phyloP scores from a whole-genome alignment of 495 filamentous ascomycete genomes.

The Xylaria palmicola region DNA sequence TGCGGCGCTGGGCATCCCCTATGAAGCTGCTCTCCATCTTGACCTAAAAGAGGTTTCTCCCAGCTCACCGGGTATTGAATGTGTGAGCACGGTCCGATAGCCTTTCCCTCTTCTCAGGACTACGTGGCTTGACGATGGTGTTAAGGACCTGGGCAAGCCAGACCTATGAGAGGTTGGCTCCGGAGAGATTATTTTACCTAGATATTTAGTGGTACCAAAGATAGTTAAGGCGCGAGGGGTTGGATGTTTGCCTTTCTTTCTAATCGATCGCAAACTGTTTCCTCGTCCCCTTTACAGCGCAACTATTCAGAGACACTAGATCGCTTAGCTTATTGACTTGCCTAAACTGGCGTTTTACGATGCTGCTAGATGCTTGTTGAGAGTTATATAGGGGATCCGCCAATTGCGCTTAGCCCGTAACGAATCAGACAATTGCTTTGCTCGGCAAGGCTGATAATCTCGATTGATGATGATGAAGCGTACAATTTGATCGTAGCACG shows the following conservation, averaged over 20 bases:
- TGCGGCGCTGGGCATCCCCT: conserved; percentile 11
- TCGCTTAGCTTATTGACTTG: not conserved
- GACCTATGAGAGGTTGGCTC: not conserved
- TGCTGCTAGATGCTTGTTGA: too few relatives aligned
- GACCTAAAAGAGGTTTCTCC: not conserved
- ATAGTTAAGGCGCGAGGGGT: not conserved
- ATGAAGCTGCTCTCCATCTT: conserved; percentile 10
- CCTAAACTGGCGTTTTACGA: too few relatives aligned
- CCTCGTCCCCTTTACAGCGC: not conserved
- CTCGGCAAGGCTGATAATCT: too few relatives aligned
- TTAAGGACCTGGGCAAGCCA: not conserved
- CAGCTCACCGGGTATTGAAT: not conserved
- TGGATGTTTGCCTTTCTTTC: not conserved
- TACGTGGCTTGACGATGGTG: not conserved
- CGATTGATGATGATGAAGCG: too few relatives aligned
- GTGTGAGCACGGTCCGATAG: not conserved
- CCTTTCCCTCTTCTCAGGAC: too few relatives aligned
- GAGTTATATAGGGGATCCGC: too few relatives aligned
- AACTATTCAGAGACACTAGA: not conserved
- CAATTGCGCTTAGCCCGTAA: too few relatives aligned
- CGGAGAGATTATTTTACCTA: not conserved
- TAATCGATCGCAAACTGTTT: conserved; percentile 17
- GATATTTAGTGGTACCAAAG: not conserved
- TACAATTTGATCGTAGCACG: too few relatives aligned
- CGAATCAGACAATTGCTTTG: too few relatives aligned